Evolutionary conservation across 352 stramenopile species (phyloP), one percentile per base, ranked within the genome.

Genomic region (Globisporangium spiculum): DNA sequence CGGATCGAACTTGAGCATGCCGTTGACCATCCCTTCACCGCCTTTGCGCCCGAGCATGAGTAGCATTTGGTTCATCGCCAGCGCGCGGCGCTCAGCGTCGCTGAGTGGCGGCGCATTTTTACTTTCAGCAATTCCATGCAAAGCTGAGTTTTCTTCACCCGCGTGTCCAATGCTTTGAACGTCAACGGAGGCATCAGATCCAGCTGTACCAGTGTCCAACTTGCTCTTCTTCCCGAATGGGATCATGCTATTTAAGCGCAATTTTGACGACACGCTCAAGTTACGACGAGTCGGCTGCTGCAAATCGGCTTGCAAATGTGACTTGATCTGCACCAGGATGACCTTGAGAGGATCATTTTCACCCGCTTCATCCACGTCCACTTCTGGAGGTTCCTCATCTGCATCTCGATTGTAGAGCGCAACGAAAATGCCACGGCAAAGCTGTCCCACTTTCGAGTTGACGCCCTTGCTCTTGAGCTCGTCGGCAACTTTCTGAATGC

Each of bases 1-100:
- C 22, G 83, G 80, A 54, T 91, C 80, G 22, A 91, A 86, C 24
- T 78, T 79, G 5, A 88, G 79, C 78, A 91, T 88, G 22, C 69
- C 79, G 30, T 84, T 77, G 38, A 88, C 59, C 67, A 91, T 74
- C 0, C 71, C 75, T 63, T 78, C 74, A 2, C 82, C 83, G 6
- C 69, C 72, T 12, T 73, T 67, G 2, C 72, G 80, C 9, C 65
- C 74, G 3, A 91, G 63, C 83, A 91, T 87, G 9, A 69, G 52
- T 34, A 75, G 62, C 30, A 91, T 60, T 56, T 88, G 83, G 9
- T 71, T 76, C 60, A 80, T 34, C 2, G 79, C 78, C 26, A 88
- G 61, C 1, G 20, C 26, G 22, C 52, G 52, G 16, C 67, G 70
- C 18, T 84, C 68, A 1, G 26, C 32, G 1, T 73, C 62, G 8